phyloP scores from a whole-genome alignment of 2,329 filamentous ascomycete species.

The Trichoderma semiorbis region DNA sequence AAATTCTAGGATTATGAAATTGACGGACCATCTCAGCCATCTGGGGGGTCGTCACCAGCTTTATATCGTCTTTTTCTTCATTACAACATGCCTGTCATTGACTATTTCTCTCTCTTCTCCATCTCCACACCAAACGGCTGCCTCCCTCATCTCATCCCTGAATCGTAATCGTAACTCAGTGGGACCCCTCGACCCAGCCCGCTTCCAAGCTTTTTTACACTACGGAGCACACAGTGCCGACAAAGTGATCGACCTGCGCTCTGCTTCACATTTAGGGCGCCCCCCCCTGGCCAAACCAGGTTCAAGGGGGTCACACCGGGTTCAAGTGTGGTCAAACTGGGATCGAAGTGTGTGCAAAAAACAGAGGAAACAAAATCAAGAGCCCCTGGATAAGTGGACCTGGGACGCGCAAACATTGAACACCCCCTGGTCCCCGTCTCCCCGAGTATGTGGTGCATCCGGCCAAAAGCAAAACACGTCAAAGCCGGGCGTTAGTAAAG shows the following conservation, averaged over 20 bases:
- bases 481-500: background rate
- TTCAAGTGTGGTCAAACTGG: background rate
- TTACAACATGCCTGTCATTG: background rate
- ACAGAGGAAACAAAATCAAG: background rate
- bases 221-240: conserved; percentile 6
- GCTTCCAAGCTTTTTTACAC: background rate
- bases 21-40: background rate
- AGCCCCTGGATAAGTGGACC: conserved; percentile 16
- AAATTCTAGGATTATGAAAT: background rate
- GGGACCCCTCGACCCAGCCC: background rate
- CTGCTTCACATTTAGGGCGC: background rate
- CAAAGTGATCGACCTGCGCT: conserved; percentile 1
- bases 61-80: background rate
- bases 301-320: too few relatives aligned
- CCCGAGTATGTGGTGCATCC: background rate
- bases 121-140: background rate
- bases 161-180: background rate
- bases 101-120: background rate
- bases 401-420: conserved; percentile 10
- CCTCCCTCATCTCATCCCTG: background rate
- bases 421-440: background rate
- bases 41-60: background rate
- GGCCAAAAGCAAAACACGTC: background rate
- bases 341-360: background rate
- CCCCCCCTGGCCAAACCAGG: background rate